Evolutionary conservation across 352 stramenopile species (phyloP), one percentile per base, ranked within the genome.

Genomic region (Chloridella minuta): DNA sequence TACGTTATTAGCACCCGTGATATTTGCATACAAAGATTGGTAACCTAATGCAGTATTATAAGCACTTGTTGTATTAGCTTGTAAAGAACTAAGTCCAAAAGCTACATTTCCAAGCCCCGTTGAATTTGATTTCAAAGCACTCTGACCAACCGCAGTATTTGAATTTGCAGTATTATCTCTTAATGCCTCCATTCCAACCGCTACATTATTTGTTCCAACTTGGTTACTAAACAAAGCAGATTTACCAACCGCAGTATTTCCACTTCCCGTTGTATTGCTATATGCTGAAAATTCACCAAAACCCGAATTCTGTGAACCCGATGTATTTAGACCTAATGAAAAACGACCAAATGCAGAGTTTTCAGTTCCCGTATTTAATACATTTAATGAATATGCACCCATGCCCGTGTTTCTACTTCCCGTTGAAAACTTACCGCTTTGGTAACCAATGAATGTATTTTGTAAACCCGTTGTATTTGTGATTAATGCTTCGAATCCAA

Each of bases 181-280:
- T 83, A 83, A 83, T 22, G 51, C n/a, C n/a, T 83, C 23, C n/a
- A 83, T 25, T 83, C 51, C 51, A 83, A 83, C n/a, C n/a, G 51
- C 51, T 83, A 24, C 51, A 83, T 24, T 25, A 83, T 83, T 24
- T 22, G 51, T 83, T 22, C 51, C 51, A 83, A 83, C 51, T 83
- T 83, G 51, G 51, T 83, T 83, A 24, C 51, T 83, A 24, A 25
- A 83, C 23, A 83, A 24, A 25, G 51, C 51, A 22, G n/a, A 24
- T 25, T 83, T 25, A 24, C 51, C 51, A 24, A 83, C n/a, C 51
- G 51, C 51, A 25, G 51, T 83, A 24, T 83, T 83, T 83, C 51
- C 51, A 83, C 23, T 83, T 83, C 51, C 51, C n/a, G 51, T 83
- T 24, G 51, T 83, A 83, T 83, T 83, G n/a, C 23, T 22, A 83